Evolutionary conservation across 805 yeast species (phyloP), one percentile per base, ranked within the genome.

Genomic region (Kazachstania africana): DNA sequence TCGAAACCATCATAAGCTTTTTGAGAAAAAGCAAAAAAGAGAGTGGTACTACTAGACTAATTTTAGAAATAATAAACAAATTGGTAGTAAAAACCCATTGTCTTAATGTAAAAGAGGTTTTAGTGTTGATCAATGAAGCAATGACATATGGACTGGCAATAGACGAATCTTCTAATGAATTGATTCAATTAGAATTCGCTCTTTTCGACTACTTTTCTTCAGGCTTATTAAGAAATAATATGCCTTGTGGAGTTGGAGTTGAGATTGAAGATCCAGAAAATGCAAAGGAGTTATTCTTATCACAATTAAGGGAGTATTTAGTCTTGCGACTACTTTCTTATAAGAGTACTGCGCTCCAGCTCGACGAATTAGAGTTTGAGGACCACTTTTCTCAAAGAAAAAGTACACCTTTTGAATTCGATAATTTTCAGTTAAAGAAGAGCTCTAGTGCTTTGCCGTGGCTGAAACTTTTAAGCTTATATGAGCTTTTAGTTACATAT

Each of bases 1-100:
- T 47, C n/a, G 28, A 34, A 3, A 33, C 48, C 12, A 6, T 55
- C 4, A 16, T 37, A 3, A 16, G 33, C 9, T 55, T 52, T 32
- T 38, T 59, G 32, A 35, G 26, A 12, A 6, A 24, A 3, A 29
- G 49, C 14, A 34, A 32, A 3, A 51, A 46, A 23, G 63, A 59
- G 31, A 43, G 45, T 15, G 38, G 47, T 3, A 44, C 51, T 14
- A 55, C 63, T 6, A 47, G 60, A 6, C 24, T 44, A 3, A 43
- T 63, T 2, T 46, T 75, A 27, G 59, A 60, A 31, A 48, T 75
- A 12, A 48, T 68, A 12, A 75, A 75, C 44, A 61, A 59, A 22
- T 41, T 65, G 3, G 40, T 75, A 5, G 39, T 66, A 0, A 50
- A 57, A n/a, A 45, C 65, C 4, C 57, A 70, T 3, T 61, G 68